Base-by-base conservation (phyloP, 2,329 filamentous ascomycete species). In the Alternaria sp. region DNA sequence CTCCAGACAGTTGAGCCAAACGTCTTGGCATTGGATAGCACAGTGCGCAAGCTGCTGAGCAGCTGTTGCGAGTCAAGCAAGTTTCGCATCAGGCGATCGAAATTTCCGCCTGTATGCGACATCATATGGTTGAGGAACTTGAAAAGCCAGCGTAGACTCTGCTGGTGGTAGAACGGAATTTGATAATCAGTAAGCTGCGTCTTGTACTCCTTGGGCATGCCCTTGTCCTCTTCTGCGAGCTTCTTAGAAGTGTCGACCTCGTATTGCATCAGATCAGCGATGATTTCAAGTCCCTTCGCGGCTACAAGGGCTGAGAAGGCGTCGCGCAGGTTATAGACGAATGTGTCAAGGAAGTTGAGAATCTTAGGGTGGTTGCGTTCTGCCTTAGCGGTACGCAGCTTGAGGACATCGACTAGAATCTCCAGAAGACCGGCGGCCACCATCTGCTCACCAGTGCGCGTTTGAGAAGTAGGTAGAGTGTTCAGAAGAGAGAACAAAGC, bases 101-200 rank as follows among this genome's bases (percentile, higher is more conserved):
- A 94, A 59, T 94, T 95, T 59, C 91, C 92, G 56, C 91, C 77
- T 82, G 89, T 85, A 85, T 96, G 78, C 80, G 91, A 82, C 90
- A 98, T 96, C 81, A 98, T 90, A 76, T 98, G 94, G 69, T 97
- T 94, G 64, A 97, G 91, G 74, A 98, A 97, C 78, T 97, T 97
- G 78, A 99, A 90, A 44, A 97, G 84, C 88, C 92, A 96, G 73
- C 96, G 94, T 30, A 99, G 84, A 18, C 93, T 94, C 77, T 97
- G 93, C 75, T 98, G 95, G 68, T 96, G 91, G 75, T 93, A 93
- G 76, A 93, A 97, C 0, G 94, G 93, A 54, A 98, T 93, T 71
- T 93, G 87, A 75, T 97, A 99, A 79, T 99, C 96, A 44, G 96
- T 93, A 26, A 91, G 86, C 57, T 90, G 89, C 9, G 93, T 96